Percentiles rank a stretch among this genome's conserved stretches.
Evolutionary conservation across 257 asterid species (phyloP).

Genomic region (Salvia miltiorrhiza): DNA sequence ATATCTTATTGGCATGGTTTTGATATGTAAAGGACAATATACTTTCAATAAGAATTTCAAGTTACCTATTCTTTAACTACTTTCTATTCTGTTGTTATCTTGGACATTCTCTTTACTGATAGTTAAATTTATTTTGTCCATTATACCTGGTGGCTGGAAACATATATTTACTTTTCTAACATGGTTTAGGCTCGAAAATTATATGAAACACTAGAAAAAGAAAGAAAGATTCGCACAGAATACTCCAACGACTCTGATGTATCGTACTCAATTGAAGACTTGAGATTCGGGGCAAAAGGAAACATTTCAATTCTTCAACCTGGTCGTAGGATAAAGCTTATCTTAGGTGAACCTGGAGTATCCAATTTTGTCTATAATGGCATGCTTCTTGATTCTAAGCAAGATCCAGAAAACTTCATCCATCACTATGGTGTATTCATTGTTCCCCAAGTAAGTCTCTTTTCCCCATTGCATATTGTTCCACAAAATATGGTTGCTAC

Average conservation of each 20-base stretch:
- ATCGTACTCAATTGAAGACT: slow-evolving; percentile 70
- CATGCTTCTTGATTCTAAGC: slow-evolving; percentile 74
- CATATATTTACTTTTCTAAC: slow-evolving; percentile 15
- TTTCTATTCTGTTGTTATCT: neutral
- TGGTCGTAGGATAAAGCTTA: slow-evolving; percentile 66
- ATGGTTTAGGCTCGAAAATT: slow-evolving; percentile 58
- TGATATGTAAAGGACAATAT: neutral
- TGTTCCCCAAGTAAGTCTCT: slow-evolving; percentile 71
- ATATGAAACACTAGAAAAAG: slow-evolving; percentile 58
- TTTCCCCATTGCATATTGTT: slow-evolving; percentile 8
- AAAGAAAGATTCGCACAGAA: slow-evolving; percentile 53
- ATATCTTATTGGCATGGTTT: neutral
- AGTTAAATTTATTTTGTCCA: neutral
- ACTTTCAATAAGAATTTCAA: neutral
- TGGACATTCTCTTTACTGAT: slow-evolving; percentile 7
- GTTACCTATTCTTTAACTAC: neutral
- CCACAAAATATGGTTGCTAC: neutral
- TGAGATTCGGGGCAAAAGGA: slow-evolving; percentile 76
- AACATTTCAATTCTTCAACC: slow-evolving; percentile 65
- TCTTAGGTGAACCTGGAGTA: slow-evolving; percentile 69
- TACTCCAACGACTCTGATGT: slow-evolving; percentile 52
- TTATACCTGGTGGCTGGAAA: neutral
- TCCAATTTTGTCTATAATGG: slow-evolving; percentile 66
- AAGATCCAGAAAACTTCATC: slow-evolving; percentile 50
- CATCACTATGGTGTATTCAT: slow-evolving; percentile 75